phyloP scores from a whole-genome alignment of 1,139 yeast species.

The Pichia cactophila region DNA sequence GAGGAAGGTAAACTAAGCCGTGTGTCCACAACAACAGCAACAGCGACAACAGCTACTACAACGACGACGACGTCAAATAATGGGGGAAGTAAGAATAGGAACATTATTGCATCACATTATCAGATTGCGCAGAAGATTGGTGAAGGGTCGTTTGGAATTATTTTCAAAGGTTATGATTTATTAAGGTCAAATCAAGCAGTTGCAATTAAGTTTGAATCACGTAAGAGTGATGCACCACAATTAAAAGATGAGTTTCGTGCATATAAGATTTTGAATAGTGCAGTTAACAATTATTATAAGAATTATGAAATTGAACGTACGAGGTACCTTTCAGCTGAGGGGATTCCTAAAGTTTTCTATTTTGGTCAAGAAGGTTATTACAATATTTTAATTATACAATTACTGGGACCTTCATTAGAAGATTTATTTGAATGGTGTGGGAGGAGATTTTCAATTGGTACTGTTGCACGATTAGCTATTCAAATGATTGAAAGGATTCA shows the following conservation, averaged over 20 bases:
- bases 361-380: slow-evolving; percentile 79
- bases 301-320: slow-evolving; percentile 14
- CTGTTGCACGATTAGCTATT: slow-evolving; percentile 66
- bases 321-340: slow-evolving; percentile 33
- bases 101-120: slow-evolving; percentile 65
- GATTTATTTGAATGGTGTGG: slow-evolving; percentile 82
- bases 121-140: slow-evolving; percentile 96
- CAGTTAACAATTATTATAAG: slow-evolving; percentile 23
- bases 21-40: neutral
- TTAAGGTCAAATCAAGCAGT: slow-evolving; percentile 64
- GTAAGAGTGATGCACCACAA: slow-evolving; percentile 97
- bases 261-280: slow-evolving; percentile 73
- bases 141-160: slow-evolving; percentile 96
- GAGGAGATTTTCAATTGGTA: slow-evolving; percentile 56
- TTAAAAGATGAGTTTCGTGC: slow-evolving; percentile 92
- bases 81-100: slow-evolving; percentile 15
- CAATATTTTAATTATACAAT: slow-evolving; percentile 63
- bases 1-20: neutral
- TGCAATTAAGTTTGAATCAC: slow-evolving; percentile 74
- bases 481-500: slow-evolving; percentile 69
- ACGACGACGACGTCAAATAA: neutral
- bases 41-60: neutral
- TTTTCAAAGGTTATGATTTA: slow-evolving; percentile 88
- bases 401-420: slow-evolving; percentile 70
- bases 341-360: slow-evolving; percentile 91